Evolutionary conservation across 805 yeast species (phyloP).

Genomic region (Yarrowia hollandica): DNA sequence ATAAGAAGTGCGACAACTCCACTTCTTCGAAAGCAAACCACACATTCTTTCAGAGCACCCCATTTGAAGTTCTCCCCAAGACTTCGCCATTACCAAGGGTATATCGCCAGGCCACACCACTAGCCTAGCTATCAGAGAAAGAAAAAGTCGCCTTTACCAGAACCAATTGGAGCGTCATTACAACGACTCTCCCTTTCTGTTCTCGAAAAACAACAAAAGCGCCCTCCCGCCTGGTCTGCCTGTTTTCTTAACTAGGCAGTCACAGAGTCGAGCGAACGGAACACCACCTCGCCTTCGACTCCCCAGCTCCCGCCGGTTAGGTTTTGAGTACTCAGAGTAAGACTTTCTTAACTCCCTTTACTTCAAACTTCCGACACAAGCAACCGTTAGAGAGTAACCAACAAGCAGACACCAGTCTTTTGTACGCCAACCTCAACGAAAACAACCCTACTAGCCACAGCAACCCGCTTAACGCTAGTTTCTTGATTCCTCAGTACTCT

Average conservation of each 20-base stretch:
- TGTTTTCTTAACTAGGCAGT: constrained; percentile 18
- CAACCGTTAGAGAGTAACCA: constrained; percentile 24
- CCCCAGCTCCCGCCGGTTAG: constrained; percentile 23
- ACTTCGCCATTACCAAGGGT: constrained; percentile 6
- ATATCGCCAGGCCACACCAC: not conserved
- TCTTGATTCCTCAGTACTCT: constrained; percentile 18
- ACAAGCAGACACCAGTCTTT: constrained; percentile 23
- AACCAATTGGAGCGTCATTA: constrained; percentile 18
- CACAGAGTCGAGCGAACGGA: constrained; percentile 29
- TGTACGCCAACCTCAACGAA: constrained; percentile 7
- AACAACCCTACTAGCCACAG: constrained; percentile 18
- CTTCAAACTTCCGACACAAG: constrained; percentile 27
- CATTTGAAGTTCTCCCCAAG: not conserved
- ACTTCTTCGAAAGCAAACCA: not conserved
- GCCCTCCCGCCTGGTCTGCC: constrained; percentile 26
- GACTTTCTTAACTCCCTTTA: constrained; percentile 25
- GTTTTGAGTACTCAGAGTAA: constrained; percentile 28
- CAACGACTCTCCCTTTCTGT: constrained; percentile 17
- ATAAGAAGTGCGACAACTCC: constrained; percentile 15
- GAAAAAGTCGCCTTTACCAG: not conserved
- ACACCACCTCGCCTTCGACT: constrained; percentile 29
- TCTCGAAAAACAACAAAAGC: constrained; percentile 5
- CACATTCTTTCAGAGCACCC: constrained; percentile 9
- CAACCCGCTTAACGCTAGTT: constrained; percentile 28
- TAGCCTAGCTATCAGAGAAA: not conserved